Conservation (phyloP, 2,329 filamentous ascomycete species). For the Pseudocercospora vitis region DNA sequence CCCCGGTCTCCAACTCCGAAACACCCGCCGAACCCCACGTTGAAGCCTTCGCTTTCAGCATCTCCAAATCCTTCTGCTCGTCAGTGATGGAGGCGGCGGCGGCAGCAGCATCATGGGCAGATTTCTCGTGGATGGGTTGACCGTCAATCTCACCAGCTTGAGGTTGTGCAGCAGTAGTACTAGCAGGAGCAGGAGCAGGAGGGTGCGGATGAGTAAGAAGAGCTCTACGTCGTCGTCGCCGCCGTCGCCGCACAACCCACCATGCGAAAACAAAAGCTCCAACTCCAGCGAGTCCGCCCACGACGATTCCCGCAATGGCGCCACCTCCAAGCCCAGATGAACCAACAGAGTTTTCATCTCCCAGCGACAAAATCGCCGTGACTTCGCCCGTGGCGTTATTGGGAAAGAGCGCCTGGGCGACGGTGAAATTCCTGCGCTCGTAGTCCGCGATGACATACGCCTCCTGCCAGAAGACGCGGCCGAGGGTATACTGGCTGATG, state of each 20-base stretch:
- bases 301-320: constrained; percentile 83
- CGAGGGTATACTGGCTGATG: constrained; percentile 31
- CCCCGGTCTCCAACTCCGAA: background rate
- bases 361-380: background rate
- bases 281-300: constrained; percentile 73
- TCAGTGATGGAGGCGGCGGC: too few species aligned
- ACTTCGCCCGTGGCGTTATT: constrained; percentile 1
- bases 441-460: constrained; percentile 27
- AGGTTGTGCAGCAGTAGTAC: background rate
- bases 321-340: constrained; percentile 72
- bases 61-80: background rate
- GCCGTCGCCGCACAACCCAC: constrained; percentile 32
- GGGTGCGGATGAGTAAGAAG: too few species aligned
- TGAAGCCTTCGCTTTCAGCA: background rate
- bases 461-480: constrained; percentile 34
- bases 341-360: background rate
- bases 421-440: constrained; percentile 16
- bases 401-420: constrained; percentile 16
- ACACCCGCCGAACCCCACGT: background rate
- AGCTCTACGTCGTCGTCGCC: background rate
- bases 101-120: background rate
- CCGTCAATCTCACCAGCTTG: constrained; percentile 7
- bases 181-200: background rate
- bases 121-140: constrained; percentile 1
- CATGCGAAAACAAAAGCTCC: constrained; percentile 56